A percentile compares a stretch with the other conserved stretches of the same genome.
Evolutionary conservation across 2,329 filamentous ascomycete genomes (phyloP).

Genomic region (Sporothrix protearum): DNA sequence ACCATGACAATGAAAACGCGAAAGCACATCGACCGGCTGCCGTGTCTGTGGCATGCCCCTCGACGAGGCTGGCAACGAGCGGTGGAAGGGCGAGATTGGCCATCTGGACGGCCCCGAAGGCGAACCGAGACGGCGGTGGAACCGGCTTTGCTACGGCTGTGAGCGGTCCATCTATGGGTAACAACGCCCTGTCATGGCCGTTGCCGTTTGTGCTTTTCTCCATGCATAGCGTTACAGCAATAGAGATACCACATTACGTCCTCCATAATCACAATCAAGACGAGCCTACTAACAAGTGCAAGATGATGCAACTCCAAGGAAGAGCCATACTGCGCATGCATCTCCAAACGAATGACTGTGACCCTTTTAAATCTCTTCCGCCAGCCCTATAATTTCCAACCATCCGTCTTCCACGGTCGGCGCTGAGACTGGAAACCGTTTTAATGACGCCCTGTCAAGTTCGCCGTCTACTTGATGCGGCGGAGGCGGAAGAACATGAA

Average conservation of each 20-base stretch:
- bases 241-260: not conserved
- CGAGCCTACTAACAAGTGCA: not conserved
- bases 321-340: slow-evolving; percentile 6
- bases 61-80: slow-evolving; percentile 59
- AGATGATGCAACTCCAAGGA: not conserved
- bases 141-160: slow-evolving; percentile 68
- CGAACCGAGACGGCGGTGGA: slow-evolving; percentile 31
- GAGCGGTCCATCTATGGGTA: slow-evolving; percentile 59
- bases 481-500: slow-evolving; percentile 37
- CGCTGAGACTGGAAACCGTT: not conserved
- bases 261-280: not conserved
- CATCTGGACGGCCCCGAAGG: slow-evolving; percentile 35
- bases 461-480: slow-evolving; percentile 16
- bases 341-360: not conserved
- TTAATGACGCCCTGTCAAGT: too few species aligned
- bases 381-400: not conserved
- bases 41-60: slow-evolving; percentile 67
- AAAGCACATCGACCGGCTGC: slow-evolving; percentile 43
- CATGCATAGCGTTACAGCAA: slow-evolving; percentile 3
- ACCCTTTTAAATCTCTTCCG: not conserved
- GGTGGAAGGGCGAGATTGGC: slow-evolving; percentile 60
- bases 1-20: not conserved
- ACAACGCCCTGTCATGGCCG: slow-evolving; percentile 24
- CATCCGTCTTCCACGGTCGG: not conserved
- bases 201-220: not conserved